Evolutionary conservation across 2,329 filamentous ascomycete genomes (phyloP).

Genomic region (Triangularia verruculosa): DNA sequence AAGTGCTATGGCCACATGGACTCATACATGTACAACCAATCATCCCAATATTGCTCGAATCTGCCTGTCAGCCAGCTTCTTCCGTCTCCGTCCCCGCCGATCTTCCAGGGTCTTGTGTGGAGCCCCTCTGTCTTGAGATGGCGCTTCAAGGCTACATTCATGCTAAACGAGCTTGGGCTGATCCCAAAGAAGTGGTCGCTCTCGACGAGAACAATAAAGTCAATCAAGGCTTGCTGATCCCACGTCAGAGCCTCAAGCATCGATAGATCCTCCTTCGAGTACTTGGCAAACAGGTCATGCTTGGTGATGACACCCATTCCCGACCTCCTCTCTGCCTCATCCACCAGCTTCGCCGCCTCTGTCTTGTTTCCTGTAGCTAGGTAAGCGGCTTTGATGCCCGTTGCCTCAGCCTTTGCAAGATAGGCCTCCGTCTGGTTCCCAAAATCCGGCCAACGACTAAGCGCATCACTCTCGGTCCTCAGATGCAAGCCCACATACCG

Average conservation of each 20-base stretch:
- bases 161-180: conserved; percentile 48
- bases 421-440: conserved; percentile 41
- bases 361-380: conserved; percentile 46
- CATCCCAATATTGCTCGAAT: conserved; percentile 45
- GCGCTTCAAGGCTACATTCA: conserved; percentile 45
- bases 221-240: conserved; percentile 45
- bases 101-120: conserved; percentile 43
- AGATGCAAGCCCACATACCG: conserved; percentile 44
- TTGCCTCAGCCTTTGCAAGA: conserved; percentile 33
- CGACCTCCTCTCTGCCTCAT: conserved; percentile 32
- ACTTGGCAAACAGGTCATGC: conserved; percentile 33
- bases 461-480: conserved; percentile 46
- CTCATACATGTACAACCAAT: conserved; percentile 49
- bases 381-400: conserved; percentile 40
- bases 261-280: conserved; percentile 30
- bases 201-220: conserved; percentile 40
- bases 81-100: conserved; percentile 42
- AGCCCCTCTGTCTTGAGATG: conserved; percentile 41
- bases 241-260: conserved; percentile 39
- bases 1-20: conserved; percentile 39
- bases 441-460: conserved; percentile 46
- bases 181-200: conserved; percentile 43
- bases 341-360: conserved; percentile 39
- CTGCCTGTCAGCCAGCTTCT: conserved; percentile 43
- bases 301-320: conserved; percentile 40